Conservation (phyloP, 108 stramenopile species). For the Cyclotella cryptica region DNA sequence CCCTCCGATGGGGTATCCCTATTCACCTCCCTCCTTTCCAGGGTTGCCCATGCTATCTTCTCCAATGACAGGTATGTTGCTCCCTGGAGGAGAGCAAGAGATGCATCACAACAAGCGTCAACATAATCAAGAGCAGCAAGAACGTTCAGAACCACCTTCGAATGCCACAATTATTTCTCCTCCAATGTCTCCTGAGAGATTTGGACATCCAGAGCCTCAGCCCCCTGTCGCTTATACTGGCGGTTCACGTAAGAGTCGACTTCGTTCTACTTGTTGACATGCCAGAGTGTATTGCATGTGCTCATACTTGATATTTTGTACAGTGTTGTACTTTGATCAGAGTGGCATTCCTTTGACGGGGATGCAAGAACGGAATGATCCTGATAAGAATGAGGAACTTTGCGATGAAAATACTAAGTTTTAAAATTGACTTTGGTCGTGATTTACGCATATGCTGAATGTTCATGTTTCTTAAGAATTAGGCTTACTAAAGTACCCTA, state of each 20-base stretch:
- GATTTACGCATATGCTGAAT: no score
- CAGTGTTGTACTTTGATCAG: slow-evolving; percentile 11
- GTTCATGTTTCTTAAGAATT: no score
- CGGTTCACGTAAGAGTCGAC: neutral
- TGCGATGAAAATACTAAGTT: neutral
- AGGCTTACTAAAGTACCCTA: no score
- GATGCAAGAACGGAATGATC: neutral
- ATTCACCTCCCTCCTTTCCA: neutral
- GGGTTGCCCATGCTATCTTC: neutral
- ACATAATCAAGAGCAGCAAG: neutral
- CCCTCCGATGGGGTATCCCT: slow-evolving; percentile 11
- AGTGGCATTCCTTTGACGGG: slow-evolving; percentile 8
- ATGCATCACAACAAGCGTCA: neutral
- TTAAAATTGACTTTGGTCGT: neutral
- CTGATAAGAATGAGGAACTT: neutral
- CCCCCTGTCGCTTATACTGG: neutral
- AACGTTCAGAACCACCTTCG: neutral
- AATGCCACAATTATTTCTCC: slow-evolving; percentile 16
- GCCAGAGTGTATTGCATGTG: neutral
- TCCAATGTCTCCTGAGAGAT: slow-evolving; percentile 10
- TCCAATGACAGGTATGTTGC: neutral
- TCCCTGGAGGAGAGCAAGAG: neutral
- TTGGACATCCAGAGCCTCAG: neutral
- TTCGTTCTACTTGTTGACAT: neutral
- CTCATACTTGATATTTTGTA: neutral